Evolutionary conservation across 192 early-diverging fungal species (phyloP).

Genomic region (Backusella circina): DNA sequence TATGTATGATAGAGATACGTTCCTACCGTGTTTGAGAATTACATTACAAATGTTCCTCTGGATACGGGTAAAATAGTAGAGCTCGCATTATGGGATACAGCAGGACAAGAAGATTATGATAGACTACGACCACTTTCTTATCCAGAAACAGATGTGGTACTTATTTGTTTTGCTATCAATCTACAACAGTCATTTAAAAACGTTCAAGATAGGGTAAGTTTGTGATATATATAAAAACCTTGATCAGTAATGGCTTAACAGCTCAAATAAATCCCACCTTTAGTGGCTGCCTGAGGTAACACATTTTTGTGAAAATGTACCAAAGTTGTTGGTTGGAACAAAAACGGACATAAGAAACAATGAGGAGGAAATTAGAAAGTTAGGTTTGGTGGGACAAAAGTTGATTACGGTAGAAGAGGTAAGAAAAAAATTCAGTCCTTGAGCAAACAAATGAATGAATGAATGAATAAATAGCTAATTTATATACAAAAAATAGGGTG

Average conservation of each 20-base stretch:
- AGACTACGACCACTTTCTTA: slow-evolving; percentile 65
- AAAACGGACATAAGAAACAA: slow-evolving; percentile 46
- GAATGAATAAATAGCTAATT: background rate
- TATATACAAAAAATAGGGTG: slow-evolving; percentile 31
- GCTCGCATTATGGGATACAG: slow-evolving; percentile 72
- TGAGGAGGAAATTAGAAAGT: slow-evolving; percentile 17
- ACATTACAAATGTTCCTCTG: slow-evolving; percentile 50
- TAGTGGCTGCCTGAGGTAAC: slow-evolving; percentile 50
- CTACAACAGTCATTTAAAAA: slow-evolving; percentile 74
- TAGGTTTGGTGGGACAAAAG: slow-evolving; percentile 30
- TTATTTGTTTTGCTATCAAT: slow-evolving; percentile 68
- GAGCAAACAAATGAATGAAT: background rate
- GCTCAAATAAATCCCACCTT: background rate
- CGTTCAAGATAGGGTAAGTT: slow-evolving; percentile 65
- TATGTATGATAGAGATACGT: slow-evolving; percentile 54
- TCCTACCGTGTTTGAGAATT: slow-evolving; percentile 75
- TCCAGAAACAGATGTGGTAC: slow-evolving; percentile 64
- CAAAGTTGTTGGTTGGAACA: slow-evolving; percentile 48
- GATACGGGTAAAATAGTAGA: slow-evolving; percentile 56
- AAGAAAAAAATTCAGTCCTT: background rate
- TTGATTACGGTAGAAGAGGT: slow-evolving; percentile 37
- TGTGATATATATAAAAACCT: background rate
- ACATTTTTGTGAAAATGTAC: slow-evolving; percentile 41
- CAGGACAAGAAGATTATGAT: slow-evolving; percentile 74
- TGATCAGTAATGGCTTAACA: background rate